phyloP scores from a whole-genome alignment of 257 asterid species.

The Solanum peruvianum region DNA sequence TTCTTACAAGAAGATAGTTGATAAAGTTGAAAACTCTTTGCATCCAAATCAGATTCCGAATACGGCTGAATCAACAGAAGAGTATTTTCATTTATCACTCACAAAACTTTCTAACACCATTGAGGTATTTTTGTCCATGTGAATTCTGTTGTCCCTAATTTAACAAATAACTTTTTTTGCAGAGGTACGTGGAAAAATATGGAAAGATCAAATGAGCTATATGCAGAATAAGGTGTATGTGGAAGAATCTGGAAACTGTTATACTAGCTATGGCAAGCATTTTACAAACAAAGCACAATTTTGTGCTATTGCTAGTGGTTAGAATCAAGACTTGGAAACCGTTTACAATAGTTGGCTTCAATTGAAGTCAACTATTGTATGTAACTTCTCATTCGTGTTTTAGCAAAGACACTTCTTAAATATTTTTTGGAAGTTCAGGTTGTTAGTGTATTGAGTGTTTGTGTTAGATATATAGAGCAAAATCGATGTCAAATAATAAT shows the following conservation, averaged over 20 bases:
- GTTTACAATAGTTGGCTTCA: background rate
- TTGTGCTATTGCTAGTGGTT: background rate
- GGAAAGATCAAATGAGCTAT: slow-evolving; percentile 23
- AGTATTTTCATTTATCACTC: slow-evolving; percentile 40
- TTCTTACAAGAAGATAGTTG: slow-evolving; percentile 62
- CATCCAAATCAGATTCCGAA: slow-evolving; percentile 56
- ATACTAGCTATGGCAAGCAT: background rate
- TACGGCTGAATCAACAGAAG: slow-evolving; percentile 39
- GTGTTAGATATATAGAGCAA: too few species aligned
- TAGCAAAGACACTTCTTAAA: background rate
- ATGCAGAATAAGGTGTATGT: background rate
- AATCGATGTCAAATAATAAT: too few species aligned
- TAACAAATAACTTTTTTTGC: slow-evolving; percentile 34
- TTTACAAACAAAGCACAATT: background rate
- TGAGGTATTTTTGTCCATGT: background rate
- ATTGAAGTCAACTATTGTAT: background rate
- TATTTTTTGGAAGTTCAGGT: background rate
- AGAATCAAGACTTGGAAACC: background rate
- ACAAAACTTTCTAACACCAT: slow-evolving; percentile 61
- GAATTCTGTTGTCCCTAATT: background rate
- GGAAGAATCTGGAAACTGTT: background rate
- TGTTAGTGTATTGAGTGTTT: background rate
- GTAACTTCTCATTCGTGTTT: background rate
- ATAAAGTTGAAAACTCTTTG: slow-evolving; percentile 53
- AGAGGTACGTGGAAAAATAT: slow-evolving; percentile 63